phyloP scores from a whole-genome alignment of 768 basidiomycete species.

The Harrya chromipes region DNA sequence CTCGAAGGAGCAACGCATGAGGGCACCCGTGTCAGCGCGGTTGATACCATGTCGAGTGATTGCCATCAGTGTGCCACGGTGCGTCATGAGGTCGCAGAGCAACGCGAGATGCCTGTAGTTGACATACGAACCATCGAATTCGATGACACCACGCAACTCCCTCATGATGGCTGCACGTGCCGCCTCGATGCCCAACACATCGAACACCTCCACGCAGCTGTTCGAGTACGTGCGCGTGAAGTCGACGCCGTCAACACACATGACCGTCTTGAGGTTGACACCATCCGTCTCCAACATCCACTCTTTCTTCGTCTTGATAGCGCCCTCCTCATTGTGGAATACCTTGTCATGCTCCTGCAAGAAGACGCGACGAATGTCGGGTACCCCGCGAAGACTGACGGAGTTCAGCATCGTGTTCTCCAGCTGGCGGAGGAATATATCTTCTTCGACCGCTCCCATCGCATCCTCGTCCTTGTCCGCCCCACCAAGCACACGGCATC shows the following conservation, averaged over 20 bases:
- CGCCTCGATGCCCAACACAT: constrained; percentile 95
- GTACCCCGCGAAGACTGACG: constrained; percentile 92
- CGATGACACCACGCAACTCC: constrained; percentile 93
- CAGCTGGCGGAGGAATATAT: constrained; percentile 92
- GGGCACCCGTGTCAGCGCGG: constrained; percentile 95
- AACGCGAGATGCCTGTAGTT: constrained; percentile 96
- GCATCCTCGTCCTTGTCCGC: constrained; percentile 85
- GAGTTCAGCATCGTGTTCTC: constrained; percentile 97
- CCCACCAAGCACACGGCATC: constrained; percentile 87
- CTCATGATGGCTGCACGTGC: constrained; percentile 92
- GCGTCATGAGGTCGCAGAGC: constrained; percentile 98
- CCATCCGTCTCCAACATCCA: constrained; percentile 99
- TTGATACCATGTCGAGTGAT: constrained; percentile 99
- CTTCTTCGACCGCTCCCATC: constrained; percentile 76
- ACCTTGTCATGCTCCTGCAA: constrained; percentile 85
- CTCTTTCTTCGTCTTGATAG: constrained; percentile 63
- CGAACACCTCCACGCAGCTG: constrained; percentile 92
- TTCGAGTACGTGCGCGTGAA: constrained; percentile 93
- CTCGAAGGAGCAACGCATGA: constrained; percentile 99
- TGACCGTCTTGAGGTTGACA: constrained; percentile 91
- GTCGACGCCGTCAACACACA: constrained; percentile 95
- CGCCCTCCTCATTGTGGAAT: constrained; percentile 59
- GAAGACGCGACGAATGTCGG: constrained; percentile 89
- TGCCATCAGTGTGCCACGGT: constrained; percentile 91
- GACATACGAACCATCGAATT: constrained; percentile 99